Conservation (phyloP, 2,329 filamentous ascomycete species). For the Trichoderma atrobrunneum region DNA sequence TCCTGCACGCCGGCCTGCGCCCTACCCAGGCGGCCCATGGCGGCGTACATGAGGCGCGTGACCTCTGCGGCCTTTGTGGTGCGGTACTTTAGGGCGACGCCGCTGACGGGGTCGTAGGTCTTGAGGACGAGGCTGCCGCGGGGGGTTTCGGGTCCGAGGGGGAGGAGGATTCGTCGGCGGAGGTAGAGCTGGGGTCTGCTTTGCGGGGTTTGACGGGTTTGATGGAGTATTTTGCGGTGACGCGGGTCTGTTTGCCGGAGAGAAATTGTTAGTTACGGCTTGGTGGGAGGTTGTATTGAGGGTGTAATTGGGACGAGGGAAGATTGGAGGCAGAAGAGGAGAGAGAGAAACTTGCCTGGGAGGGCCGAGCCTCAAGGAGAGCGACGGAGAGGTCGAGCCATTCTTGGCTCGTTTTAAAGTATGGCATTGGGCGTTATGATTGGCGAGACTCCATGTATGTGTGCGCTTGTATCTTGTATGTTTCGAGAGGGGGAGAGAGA, state of each 20-base stretch:
- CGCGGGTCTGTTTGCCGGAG: slow-evolving; percentile 63
- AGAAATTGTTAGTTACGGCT: not conserved
- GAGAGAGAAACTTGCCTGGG: slow-evolving; percentile 54
- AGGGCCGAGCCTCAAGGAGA: slow-evolving; percentile 81
- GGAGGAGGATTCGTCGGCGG: slow-evolving; percentile 13
- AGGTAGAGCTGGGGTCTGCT: slow-evolving; percentile 21
- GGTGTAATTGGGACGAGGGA: not conserved
- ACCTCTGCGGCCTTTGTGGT: slow-evolving; percentile 92
- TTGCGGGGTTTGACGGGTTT: slow-evolving; percentile 38
- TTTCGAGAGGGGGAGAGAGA: not conserved
- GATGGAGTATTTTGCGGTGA: slow-evolving; percentile 90
- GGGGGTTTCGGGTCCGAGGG: slow-evolving; percentile 41
- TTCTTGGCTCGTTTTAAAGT: slow-evolving; percentile 79
- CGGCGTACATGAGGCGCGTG: slow-evolving; percentile 67
- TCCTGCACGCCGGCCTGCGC: slow-evolving; percentile 59
- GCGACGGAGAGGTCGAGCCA: slow-evolving; percentile 87
- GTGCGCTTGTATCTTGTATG: not conserved
- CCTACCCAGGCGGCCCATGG: slow-evolving; percentile 72
- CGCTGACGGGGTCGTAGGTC: slow-evolving; percentile 80
- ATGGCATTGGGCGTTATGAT: slow-evolving; percentile 59
- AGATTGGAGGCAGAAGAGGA: not conserved
- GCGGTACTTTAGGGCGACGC: slow-evolving; percentile 83
- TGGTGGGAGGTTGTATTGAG: not conserved
- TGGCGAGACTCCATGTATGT: slow-evolving; percentile 6
- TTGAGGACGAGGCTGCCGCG: slow-evolving; percentile 77